Percentiles rank a stretch among this genome's conserved stretches.
Conservation (phyloP, 2,329 filamentous ascomycete species). For the Ophiostoma quercus region DNA sequence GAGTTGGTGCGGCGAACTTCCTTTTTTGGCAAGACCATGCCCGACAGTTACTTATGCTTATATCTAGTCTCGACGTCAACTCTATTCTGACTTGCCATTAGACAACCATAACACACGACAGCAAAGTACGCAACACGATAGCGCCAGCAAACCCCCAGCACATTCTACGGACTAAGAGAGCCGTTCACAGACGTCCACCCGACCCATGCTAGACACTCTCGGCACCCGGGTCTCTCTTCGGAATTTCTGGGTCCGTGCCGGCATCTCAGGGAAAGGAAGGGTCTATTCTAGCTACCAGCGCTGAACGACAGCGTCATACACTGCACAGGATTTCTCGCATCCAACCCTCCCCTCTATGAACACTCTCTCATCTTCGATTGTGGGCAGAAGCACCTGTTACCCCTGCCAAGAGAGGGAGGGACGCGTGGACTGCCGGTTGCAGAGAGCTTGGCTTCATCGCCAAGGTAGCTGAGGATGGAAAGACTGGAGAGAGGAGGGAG, state of each 20-base stretch:
- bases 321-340: neutral
- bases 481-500: neutral
- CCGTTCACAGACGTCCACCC: neutral
- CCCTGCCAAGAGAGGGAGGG: constrained; percentile 15
- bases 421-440: constrained; percentile 14
- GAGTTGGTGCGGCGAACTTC: neutral
- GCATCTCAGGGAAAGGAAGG: neutral
- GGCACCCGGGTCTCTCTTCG: neutral
- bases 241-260: neutral
- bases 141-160: neutral
- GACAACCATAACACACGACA: neutral
- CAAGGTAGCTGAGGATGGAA: constrained; percentile 1
- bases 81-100: neutral
- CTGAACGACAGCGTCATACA: neutral
- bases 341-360: neutral
- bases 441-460: constrained; percentile 9
- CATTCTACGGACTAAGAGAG: neutral
- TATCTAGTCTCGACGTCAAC: neutral
- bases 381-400: neutral
- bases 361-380: neutral
- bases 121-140: neutral
- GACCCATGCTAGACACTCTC: neutral
- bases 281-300: neutral
- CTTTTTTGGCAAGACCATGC: neutral
- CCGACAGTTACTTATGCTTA: neutral